Percentiles rank a stretch among this genome's conserved stretches.
These are phyloP conservation scores for Phytophthora tentaculata DNA, from an alignment of 352 stramenopile species.

Conservation along the genomic window DNA sequence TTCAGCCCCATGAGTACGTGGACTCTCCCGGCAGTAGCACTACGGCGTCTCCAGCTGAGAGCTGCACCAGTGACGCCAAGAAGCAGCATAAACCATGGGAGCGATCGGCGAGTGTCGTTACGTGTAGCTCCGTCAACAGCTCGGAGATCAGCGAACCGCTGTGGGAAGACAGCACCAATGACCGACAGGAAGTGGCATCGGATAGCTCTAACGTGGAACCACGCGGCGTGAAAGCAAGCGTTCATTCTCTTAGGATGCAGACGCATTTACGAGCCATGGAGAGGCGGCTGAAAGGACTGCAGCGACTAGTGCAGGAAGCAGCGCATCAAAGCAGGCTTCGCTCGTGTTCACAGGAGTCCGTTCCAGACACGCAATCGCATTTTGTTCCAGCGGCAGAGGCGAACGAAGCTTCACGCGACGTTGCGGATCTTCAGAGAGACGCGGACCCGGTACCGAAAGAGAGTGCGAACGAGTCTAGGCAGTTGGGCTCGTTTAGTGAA, in stretches of 20 bases:
- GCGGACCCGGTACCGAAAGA: not conserved
- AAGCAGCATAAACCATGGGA: conserved; percentile 23
- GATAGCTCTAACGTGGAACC: not conserved
- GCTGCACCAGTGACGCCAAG: conserved; percentile 7
- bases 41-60: conserved; percentile 16
- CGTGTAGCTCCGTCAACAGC: conserved; percentile 31
- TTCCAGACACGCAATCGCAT: conserved; percentile 3
- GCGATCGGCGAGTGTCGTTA: conserved; percentile 10
- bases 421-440: conserved; percentile 4
- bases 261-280: conserved; percentile 33
- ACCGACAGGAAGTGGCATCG: conserved; percentile 1
- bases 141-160: conserved; percentile 18
- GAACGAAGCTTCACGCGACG: not conserved
- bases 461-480: not conserved
- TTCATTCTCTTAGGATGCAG: conserved; percentile 16
- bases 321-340: conserved; percentile 1
- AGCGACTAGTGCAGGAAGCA: conserved; percentile 27
- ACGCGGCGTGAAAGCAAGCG: not conserved
- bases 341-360: not conserved
- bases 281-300: conserved; percentile 23
- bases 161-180: conserved; percentile 11
- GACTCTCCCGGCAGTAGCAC: conserved; percentile 16
- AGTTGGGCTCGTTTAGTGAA: not conserved
- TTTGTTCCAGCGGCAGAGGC: not conserved
- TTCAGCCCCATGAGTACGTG: conserved; percentile 15